Percentiles rank a stretch among this genome's conserved stretches.
Conservation (phyloP, 352 stramenopile species). For the Globisporangium sylvaticum region DNA sequence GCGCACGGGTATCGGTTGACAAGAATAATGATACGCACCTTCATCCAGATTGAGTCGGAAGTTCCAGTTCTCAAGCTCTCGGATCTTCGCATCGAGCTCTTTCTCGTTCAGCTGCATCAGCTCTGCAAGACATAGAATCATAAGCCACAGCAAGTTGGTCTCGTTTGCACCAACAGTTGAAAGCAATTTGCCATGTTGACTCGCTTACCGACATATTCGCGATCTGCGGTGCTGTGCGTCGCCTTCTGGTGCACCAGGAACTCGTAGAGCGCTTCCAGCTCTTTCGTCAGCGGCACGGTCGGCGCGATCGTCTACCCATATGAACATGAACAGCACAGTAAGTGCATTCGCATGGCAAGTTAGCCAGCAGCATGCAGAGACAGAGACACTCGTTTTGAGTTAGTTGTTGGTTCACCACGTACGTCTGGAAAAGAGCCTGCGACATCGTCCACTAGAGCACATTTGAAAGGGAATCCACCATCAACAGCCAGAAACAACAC, state of each 20-base stretch:
- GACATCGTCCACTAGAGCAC: neutral
- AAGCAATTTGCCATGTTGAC: too few species aligned
- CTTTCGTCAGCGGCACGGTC: slow-evolving; percentile 40
- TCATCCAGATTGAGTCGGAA: slow-evolving; percentile 79
- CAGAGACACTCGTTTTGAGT: neutral
- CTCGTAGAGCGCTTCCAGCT: slow-evolving; percentile 53
- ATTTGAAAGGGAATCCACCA: neutral
- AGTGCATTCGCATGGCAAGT: neutral
- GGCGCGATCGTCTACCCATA: slow-evolving; percentile 43
- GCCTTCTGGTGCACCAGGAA: slow-evolving; percentile 51
- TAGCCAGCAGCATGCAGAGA: neutral
- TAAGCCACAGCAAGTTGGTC: too few species aligned
- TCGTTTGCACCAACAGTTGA: too few species aligned
- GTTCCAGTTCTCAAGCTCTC: slow-evolving; percentile 82
- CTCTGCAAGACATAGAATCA: slow-evolving; percentile 21
- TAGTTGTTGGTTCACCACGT: neutral
- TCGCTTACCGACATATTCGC: slow-evolving; percentile 39
- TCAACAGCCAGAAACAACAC: neutral
- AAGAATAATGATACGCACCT: slow-evolving; percentile 25
- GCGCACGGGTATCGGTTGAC: neutral
- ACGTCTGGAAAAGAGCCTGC: slow-evolving; percentile 24
- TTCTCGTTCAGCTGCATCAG: slow-evolving; percentile 52
- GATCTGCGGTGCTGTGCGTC: slow-evolving; percentile 21
- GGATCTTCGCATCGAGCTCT: slow-evolving; percentile 60
- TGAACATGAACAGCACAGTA: neutral